Percentiles rank a stretch among this genome's conserved stretches.
phyloP scores from a whole-genome alignment of 2,329 filamentous ascomycete genomes.

The Aaosphaeria arxii region DNA sequence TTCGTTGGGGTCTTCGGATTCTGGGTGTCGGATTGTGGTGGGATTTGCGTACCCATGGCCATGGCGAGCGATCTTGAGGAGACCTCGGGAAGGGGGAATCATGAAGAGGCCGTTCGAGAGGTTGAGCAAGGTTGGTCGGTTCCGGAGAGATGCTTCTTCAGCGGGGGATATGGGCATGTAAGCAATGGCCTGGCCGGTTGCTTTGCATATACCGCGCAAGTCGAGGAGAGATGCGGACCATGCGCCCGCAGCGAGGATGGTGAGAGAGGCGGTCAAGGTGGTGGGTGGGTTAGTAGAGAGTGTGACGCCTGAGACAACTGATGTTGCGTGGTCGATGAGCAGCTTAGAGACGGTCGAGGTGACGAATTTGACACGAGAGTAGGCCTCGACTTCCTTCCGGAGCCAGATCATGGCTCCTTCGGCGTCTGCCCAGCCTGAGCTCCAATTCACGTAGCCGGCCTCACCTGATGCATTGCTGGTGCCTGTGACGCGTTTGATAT shows the following conservation, averaged over 20 bases:
- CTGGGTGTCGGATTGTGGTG: constrained; percentile 45
- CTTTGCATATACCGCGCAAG: constrained; percentile 69
- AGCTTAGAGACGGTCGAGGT: constrained; percentile 48
- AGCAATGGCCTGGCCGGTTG: constrained; percentile 77
- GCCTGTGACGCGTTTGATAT: constrained; percentile 42
- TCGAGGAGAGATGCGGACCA: constrained; percentile 81
- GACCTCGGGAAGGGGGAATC: constrained; percentile 59
- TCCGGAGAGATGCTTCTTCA: constrained; percentile 64
- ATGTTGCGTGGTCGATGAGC: constrained; percentile 34
- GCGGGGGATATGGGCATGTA: constrained; percentile 72
- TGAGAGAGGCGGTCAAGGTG: constrained; percentile 63
- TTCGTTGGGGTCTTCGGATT: constrained; percentile 28
- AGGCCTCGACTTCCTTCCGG: constrained; percentile 52
- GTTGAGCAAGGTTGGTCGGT: constrained; percentile 72
- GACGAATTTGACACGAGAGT: constrained; percentile 52
- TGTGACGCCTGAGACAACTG: constrained; percentile 56
- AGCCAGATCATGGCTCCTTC: constrained; percentile 67
- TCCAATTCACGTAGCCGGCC: constrained; percentile 70
- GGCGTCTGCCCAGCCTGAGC: constrained; percentile 79
- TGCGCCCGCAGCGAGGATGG: constrained; percentile 79
- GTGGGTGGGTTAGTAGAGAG: constrained; percentile 44
- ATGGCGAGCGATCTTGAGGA: constrained; percentile 51
- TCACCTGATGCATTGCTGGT: constrained; percentile 42
- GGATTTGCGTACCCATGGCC: constrained; percentile 51
- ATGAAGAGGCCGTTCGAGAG: constrained; percentile 70